Evolutionary conservation across 352 stramenopile species (phyloP).

Genomic region (Pythium apleroticum): DNA sequence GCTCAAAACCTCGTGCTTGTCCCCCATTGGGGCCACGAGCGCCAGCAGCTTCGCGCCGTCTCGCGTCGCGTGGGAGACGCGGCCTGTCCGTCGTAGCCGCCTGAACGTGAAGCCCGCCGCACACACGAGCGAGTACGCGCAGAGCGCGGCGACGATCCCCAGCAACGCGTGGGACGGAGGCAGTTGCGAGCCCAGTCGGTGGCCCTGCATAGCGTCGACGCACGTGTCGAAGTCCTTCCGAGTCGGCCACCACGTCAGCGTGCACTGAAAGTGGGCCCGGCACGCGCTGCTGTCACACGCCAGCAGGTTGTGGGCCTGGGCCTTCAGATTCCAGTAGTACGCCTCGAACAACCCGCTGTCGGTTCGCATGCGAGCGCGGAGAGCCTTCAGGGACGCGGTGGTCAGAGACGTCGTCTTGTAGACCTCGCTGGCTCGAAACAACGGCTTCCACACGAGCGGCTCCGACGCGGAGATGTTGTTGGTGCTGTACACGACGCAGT

Average conservation of each 20-base stretch:
- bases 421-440: slow-evolving; percentile 56
- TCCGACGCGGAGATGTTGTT: slow-evolving; percentile 48
- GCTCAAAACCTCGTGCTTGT: background rate
- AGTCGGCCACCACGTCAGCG: slow-evolving; percentile 82
- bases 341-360: slow-evolving; percentile 55
- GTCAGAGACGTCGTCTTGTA: slow-evolving; percentile 63
- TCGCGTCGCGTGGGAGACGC: background rate
- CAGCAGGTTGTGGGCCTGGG: slow-evolving; percentile 46
- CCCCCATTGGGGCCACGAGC: background rate
- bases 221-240: slow-evolving; percentile 66
- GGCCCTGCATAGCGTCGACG: slow-evolving; percentile 25
- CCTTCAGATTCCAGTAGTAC: slow-evolving; percentile 88
- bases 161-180: background rate
- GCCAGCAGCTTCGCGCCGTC: background rate
- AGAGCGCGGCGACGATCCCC: background rate
- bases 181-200: background rate
- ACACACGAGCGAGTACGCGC: background rate
- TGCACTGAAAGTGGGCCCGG: slow-evolving; percentile 61
- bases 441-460: slow-evolving; percentile 45
- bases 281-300: slow-evolving; percentile 48
- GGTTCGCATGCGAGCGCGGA: slow-evolving; percentile 46
- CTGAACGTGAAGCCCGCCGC: background rate
- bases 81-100: background rate
- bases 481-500: slow-evolving; percentile 73
- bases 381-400: slow-evolving; percentile 36